These are phyloP conservation scores for Copromyces sp. DNA, from an alignment of 495 filamentous ascomycete species.

Conservation along the genomic window DNA sequence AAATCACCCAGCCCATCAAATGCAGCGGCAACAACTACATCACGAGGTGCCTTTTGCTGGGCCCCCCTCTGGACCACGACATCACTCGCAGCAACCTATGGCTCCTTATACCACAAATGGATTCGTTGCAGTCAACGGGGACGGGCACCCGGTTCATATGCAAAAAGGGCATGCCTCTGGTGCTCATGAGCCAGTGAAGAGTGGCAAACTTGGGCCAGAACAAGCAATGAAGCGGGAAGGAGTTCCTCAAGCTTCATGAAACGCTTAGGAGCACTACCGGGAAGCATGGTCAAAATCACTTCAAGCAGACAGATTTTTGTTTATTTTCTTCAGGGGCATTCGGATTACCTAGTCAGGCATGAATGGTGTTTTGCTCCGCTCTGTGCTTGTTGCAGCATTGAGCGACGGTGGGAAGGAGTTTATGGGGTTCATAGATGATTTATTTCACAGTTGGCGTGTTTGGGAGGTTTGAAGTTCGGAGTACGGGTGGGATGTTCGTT, in stretches of 20 bases:
- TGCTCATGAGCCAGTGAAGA: conserved; percentile 13
- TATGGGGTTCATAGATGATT: background rate
- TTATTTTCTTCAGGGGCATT: background rate
- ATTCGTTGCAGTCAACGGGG: conserved; percentile 15
- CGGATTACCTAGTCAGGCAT: background rate
- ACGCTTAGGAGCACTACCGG: background rate
- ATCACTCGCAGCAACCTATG: conserved; percentile 24
- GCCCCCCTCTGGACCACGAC: conserved; percentile 19
- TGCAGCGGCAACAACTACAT: conserved; percentile 29
- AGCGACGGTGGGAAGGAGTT: background rate
- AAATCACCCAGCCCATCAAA: conserved; percentile 63
- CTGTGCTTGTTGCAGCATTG: background rate
- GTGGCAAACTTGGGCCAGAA: conserved; percentile 11
- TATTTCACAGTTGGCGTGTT: background rate
- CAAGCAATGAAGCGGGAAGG: conserved; percentile 16
- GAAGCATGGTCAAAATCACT: background rate
- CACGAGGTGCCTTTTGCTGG: conserved; percentile 21
- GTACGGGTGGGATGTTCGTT: background rate
- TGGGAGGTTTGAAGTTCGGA: background rate
- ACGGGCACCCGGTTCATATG: conserved; percentile 12
- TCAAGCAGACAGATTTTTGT: background rate
- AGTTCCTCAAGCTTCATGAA: conserved; percentile 18
- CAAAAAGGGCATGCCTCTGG: conserved; percentile 12
- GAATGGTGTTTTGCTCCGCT: background rate
- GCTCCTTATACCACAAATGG: conserved; percentile 17